phyloP scores from a whole-genome alignment of 73 alveolate species.

The Durusdinium trenchii region DNA sequence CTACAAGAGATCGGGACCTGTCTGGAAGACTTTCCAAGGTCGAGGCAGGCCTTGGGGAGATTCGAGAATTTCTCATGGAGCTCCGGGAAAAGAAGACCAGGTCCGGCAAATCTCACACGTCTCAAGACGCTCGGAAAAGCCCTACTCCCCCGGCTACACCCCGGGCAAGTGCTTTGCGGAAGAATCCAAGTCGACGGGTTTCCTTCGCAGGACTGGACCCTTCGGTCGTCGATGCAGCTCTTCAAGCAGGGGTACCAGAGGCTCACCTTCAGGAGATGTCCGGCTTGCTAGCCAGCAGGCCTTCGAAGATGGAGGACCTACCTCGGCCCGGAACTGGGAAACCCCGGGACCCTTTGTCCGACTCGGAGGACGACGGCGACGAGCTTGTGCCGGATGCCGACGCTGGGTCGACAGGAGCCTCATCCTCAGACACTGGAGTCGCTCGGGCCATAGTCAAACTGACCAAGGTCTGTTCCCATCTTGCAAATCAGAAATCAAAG shows the following conservation, averaged over 20 bases:
- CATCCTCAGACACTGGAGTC: background rate
- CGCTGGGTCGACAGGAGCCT: slow-evolving; percentile 14
- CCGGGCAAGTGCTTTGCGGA: too few species aligned
- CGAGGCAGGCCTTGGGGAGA: background rate
- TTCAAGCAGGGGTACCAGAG: background rate
- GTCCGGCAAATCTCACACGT: too few species aligned
- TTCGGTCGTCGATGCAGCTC: background rate
- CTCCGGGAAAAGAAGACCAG: background rate
- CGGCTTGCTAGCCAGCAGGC: background rate
- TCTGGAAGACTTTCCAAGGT: too few species aligned
- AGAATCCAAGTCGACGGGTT: background rate
- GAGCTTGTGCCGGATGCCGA: background rate
- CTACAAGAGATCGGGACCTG: too few species aligned
- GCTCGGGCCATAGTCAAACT: background rate
- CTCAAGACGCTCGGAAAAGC: background rate
- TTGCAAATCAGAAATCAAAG: background rate
- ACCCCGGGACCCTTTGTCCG: background rate
- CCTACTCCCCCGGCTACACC: too few species aligned
- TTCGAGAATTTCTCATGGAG: background rate
- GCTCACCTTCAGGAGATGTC: background rate
- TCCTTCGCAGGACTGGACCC: background rate
- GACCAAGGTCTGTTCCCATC: background rate
- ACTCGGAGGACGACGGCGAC: background rate
- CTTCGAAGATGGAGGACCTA: background rate
- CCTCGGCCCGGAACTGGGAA: background rate